Evolutionary conservation across 1,139 yeast species (phyloP).

Genomic region (Casaregolazyma lundiana): DNA sequence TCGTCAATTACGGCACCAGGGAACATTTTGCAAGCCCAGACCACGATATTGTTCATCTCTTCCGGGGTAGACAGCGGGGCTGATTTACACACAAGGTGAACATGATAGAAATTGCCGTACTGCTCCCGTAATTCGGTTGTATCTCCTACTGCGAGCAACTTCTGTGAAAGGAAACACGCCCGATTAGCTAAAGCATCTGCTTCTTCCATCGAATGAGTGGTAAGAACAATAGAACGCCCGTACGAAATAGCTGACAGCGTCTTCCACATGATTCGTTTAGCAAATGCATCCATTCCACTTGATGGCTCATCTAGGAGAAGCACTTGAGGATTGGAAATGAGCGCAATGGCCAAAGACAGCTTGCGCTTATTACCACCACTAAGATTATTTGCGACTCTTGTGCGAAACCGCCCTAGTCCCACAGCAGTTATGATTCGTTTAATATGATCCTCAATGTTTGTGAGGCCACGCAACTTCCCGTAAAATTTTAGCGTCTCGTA

Average conservation of each 20-base stretch:
- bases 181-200: conserved; percentile 37
- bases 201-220: conserved; percentile 40
- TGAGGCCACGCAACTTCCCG: conserved; percentile 38
- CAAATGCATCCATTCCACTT: conserved; percentile 76
- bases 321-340: conserved; percentile 86
- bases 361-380: conserved; percentile 99
- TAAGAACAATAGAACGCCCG: conserved; percentile 33
- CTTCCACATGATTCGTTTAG: conserved; percentile 39
- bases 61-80: conserved; percentile 28
- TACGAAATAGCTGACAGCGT: conserved; percentile 31
- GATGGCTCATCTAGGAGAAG: conserved; percentile 94
- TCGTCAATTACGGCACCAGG: conserved; percentile 30
- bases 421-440: conserved; percentile 48
- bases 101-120: conserved; percentile 30
- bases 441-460: conserved; percentile 86
- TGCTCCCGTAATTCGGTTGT: conserved; percentile 27
- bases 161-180: conserved; percentile 34
- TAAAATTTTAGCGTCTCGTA: conserved; percentile 32
- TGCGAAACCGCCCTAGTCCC: conserved; percentile 31
- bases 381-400: conserved; percentile 40
- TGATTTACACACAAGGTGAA: conserved; percentile 29
- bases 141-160: conserved; percentile 33
- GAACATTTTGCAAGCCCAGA: conserved; percentile 20
- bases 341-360: conserved; percentile 93
- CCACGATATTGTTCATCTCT: conserved; percentile 25